Percentiles rank a stretch among this genome's conserved stretches.
phyloP scores from a whole-genome alignment of 345 rosid species.

The Melaleuca quinquenervia region DNA sequence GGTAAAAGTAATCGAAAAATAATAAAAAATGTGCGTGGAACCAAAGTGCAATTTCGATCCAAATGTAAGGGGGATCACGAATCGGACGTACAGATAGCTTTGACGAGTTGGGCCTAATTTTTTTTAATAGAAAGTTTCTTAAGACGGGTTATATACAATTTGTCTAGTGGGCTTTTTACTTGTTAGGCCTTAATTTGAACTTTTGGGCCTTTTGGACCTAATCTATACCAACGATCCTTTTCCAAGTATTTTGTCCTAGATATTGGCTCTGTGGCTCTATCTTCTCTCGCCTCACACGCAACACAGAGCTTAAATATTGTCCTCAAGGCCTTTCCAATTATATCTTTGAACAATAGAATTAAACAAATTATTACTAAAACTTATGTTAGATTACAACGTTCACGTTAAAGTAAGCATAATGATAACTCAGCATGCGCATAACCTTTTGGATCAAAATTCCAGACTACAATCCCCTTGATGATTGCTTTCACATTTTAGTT shows the following conservation, averaged over 20 bases:
- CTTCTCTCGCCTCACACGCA: not conserved
- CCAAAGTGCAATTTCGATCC: not conserved
- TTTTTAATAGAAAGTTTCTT: not conserved
- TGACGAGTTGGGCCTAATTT: not conserved
- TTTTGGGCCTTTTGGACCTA: not conserved
- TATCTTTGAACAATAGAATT: not conserved
- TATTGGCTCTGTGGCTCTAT: not conserved
- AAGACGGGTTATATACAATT: not conserved
- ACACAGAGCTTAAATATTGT: not conserved
- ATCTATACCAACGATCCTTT: not conserved
- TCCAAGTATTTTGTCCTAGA: not conserved
- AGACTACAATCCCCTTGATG: not conserved
- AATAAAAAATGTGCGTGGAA: not conserved
- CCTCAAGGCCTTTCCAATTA: not conserved
- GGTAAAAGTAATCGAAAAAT: not conserved
- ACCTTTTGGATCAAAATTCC: not conserved
- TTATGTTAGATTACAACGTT: not conserved
- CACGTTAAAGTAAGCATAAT: not conserved
- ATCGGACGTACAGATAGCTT: not conserved
- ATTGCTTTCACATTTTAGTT: not conserved
- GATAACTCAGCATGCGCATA: not conserved
- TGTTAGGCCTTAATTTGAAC: not conserved
- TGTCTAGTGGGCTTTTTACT: not conserved
- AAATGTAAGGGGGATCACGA: not conserved
- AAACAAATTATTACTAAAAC: not conserved